Evolutionary conservation across 495 filamentous ascomycete genomes (phyloP), one percentile per base, ranked within the genome.

Genomic region (Penicillium dipodomyicola): DNA sequence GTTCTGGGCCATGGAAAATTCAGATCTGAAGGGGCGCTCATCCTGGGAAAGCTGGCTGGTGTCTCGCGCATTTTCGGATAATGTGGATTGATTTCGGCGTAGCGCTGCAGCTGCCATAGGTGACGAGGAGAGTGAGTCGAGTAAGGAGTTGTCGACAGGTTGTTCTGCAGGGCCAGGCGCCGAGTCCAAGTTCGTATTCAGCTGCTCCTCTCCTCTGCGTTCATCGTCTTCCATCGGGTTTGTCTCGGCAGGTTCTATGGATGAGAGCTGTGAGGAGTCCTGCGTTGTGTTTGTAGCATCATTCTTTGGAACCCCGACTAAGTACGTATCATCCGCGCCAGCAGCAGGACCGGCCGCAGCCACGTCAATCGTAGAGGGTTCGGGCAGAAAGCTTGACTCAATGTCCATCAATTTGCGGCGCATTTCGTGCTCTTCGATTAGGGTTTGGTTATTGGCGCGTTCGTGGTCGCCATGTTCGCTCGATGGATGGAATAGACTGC

Each of bases 361-460:
- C 47, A 76, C 63, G 35, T 78, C 71, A 27, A 79, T 74, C 1
- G 76, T 77, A 1, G 80, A 82, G 3, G 77, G 67, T 27, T 80
- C 77, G 0, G 79, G 80, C 39, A 92, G 50, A 60, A 96, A 95
- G 65, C 89, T 95, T 8, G 91, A 95, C 67, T 96, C 92, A 56
- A 94, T 83, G 65, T 96, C 91, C 75, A 89, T 86, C 55, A 96
- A 67, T 67, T 89, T 87, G 53, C 77, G 77, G 49, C 80, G 77
- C 83, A 89, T 88, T 59, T 86, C 84, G 32, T 72, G 77, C 67
- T 89, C 87, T 63, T 87, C 81, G 42, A 87, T 65, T 10, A 77
- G 65, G 1, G 79, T 82, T 56, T 80, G 74, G 27, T 78, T 77
- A 27, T 75, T 75, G 45, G 48, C 65, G 45, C 67, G 68, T 35